Conservation (phyloP, 2,329 filamentous ascomycete species). For the Colletotrichum endophyticum region DNA sequence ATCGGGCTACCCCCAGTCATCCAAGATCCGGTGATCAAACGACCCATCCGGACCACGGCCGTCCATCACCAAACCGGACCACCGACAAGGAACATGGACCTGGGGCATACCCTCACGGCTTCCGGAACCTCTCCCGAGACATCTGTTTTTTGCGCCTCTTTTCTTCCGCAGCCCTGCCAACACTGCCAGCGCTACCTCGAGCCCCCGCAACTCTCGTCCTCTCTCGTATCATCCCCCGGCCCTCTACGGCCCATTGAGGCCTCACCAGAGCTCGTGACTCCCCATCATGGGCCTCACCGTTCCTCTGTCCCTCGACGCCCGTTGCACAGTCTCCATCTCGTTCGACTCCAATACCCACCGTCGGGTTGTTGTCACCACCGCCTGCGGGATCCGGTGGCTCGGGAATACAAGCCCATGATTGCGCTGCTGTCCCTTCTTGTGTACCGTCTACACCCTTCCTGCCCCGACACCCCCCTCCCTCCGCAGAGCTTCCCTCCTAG, state of each 20-base stretch:
- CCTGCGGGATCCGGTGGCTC: constrained; percentile 18
- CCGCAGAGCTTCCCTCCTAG: neutral
- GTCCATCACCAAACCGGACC: neutral
- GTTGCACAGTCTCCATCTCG: neutral
- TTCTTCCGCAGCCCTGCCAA: neutral
- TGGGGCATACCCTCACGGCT: neutral
- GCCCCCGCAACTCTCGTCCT: neutral
- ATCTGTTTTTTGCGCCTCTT: neutral
- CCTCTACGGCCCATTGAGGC: neutral
- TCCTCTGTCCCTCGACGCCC: neutral
- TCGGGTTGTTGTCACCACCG: neutral
- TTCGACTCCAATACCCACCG: neutral
- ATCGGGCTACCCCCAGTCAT: neutral
- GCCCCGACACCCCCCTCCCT: neutral
- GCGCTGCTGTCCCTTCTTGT: constrained; percentile 15
- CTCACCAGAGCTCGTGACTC: neutral
- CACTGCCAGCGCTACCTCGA: neutral
- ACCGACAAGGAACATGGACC: neutral
- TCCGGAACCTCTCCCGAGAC: constrained; percentile 3
- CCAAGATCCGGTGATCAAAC: neutral
- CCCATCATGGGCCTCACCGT: neutral
- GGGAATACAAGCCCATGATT: constrained; percentile 18
- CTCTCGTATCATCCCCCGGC: neutral
- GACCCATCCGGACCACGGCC: neutral
- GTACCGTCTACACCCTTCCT: neutral